phyloP scores from a whole-genome alignment of 2,329 filamentous ascomycete species.

The Leptosphaerulina australis region DNA sequence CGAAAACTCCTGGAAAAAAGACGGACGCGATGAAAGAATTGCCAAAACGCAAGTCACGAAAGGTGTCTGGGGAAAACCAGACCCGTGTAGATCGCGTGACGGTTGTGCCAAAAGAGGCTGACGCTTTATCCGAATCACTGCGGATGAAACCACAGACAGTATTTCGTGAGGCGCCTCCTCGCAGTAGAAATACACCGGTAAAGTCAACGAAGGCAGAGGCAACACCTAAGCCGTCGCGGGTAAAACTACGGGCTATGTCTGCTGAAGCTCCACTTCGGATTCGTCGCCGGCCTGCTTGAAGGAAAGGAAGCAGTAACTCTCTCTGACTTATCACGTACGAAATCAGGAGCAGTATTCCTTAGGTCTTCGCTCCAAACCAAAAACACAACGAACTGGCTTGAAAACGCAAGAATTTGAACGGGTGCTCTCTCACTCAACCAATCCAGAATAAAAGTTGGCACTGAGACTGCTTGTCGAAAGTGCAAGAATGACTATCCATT shows the following conservation, averaged over 20 bases:
- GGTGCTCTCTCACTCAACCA: too few relatives aligned
- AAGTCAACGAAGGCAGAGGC: not conserved
- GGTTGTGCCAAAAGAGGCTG: too few relatives aligned
- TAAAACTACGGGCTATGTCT: not conserved
- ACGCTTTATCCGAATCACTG: too few relatives aligned
- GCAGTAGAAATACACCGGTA: not conserved
- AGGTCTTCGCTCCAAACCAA: too few relatives aligned
- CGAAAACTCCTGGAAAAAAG: not conserved
- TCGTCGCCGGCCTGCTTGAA: not conserved
- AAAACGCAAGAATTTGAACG: not conserved
- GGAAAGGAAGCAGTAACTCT: not conserved
- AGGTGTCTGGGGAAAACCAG: too few relatives aligned
- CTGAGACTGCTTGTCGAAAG: too few relatives aligned
- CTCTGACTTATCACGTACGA: not conserved
- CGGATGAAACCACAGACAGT: not conserved
- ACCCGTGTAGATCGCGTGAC: too few relatives aligned
- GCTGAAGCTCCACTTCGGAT: not conserved
- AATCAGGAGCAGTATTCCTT: too few relatives aligned
- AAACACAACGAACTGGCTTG: not conserved
- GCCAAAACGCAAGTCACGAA: too few relatives aligned
- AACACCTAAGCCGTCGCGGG: not conserved
- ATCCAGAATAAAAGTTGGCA: too few relatives aligned
- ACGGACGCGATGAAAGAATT: not conserved
- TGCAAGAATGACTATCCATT: too few relatives aligned
- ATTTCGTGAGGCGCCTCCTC: not conserved